These are phyloP conservation scores for Phytophthora uliginosa DNA, from an alignment of 352 stramenopile species.

Conservation along the genomic window DNA sequence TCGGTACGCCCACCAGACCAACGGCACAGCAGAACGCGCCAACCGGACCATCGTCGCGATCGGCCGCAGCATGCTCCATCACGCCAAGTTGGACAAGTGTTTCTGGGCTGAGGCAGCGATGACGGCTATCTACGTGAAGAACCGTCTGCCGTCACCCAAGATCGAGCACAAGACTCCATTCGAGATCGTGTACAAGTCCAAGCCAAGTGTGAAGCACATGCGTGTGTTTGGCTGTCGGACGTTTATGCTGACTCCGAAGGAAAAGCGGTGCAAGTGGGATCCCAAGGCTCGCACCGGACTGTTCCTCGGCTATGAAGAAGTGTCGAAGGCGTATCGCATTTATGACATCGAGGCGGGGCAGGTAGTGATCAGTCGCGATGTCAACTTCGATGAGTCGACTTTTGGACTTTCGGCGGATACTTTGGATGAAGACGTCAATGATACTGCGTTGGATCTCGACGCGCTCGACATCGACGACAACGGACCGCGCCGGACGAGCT, in stretches of 20 bases:
- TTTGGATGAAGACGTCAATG: background rate
- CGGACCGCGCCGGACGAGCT: too few relatives aligned
- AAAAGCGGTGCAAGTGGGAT: slow-evolving; percentile 26
- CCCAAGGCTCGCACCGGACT: slow-evolving; percentile 22
- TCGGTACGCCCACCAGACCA: slow-evolving; percentile 25
- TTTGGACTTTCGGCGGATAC: background rate
- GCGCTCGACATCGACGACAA: background rate
- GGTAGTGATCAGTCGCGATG: slow-evolving; percentile 26
- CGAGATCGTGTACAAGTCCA: slow-evolving; percentile 14
- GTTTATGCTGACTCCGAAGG: slow-evolving; percentile 11
- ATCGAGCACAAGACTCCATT: background rate
- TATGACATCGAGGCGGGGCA: slow-evolving; percentile 27
- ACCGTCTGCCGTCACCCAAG: background rate
- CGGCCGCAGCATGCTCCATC: slow-evolving; percentile 18
- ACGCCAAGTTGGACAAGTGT: slow-evolving; percentile 20
- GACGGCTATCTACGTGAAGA: slow-evolving; percentile 5
- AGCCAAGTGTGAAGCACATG: slow-evolving; percentile 21
- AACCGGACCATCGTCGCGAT: slow-evolving; percentile 23
- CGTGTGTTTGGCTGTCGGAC: slow-evolving; percentile 3
- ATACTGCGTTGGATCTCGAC: background rate
- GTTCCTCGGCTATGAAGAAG: slow-evolving; percentile 25
- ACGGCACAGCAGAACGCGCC: slow-evolving; percentile 23
- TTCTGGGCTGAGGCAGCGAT: slow-evolving; percentile 18
- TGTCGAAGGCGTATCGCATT: slow-evolving; percentile 23
- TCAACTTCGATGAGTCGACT: slow-evolving; percentile 19